Percentiles rank a stretch among this genome's conserved stretches.
phyloP scores from a whole-genome alignment of 192 early-diverging fungal genomes.

The Coemansia sp. region DNA sequence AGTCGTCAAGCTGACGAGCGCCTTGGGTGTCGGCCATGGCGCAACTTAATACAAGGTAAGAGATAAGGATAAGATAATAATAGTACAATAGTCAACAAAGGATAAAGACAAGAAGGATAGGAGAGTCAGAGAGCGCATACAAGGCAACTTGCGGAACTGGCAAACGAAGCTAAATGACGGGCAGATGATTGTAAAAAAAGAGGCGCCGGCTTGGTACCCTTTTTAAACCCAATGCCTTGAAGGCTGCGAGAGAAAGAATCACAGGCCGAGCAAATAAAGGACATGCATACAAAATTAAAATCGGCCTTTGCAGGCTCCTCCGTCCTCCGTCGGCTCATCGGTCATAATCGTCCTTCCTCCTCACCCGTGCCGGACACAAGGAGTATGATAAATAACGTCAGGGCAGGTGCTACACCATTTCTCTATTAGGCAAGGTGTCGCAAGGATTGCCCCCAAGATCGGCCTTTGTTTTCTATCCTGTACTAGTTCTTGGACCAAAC shows the following conservation, averaged over 20 bases:
- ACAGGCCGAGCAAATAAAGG: background rate
- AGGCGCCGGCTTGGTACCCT: conserved; percentile 3
- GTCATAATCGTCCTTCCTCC: background rate
- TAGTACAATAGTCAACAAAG: background rate
- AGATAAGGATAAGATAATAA: conserved; percentile 1
- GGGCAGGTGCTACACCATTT: background rate
- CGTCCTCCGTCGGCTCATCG: background rate
- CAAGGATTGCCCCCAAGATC: background rate
- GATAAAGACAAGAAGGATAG: background rate
- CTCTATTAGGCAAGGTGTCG: background rate
- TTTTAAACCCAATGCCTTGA: background rate
- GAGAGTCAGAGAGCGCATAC: background rate
- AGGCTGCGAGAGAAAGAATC: background rate
- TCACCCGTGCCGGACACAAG: background rate
- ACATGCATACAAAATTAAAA: background rate
- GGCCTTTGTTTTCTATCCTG: background rate
- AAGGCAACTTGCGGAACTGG: background rate
- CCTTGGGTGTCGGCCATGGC: conserved; percentile 7
- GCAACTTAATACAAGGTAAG: background rate
- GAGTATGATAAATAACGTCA: background rate
- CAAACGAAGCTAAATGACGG: background rate
- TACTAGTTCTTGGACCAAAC: background rate
- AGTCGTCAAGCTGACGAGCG: conserved; percentile 10
- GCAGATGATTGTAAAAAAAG: background rate
- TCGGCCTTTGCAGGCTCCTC: background rate